Evolutionary conservation across 192 early-diverging fungal genomes (phyloP).

Genomic region (Linnemannia elongata): DNA sequence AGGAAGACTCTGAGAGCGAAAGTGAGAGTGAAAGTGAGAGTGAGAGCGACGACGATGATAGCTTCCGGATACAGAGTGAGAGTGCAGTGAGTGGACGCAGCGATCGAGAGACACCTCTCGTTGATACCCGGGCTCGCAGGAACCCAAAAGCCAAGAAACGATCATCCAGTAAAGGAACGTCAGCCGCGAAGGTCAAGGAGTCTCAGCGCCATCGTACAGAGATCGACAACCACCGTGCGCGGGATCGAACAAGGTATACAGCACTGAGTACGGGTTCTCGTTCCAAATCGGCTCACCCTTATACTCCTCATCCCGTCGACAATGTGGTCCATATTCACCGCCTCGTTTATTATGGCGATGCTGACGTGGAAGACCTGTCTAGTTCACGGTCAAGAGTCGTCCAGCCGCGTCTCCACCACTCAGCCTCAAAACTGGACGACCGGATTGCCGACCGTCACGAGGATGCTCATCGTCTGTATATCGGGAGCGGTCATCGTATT

Average conservation of each 20-base stretch:
- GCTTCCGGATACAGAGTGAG: not conserved
- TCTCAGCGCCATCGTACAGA: not conserved
- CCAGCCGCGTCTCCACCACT: not conserved
- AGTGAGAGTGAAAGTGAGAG: slow-evolving; percentile 17
- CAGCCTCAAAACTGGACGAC: not conserved
- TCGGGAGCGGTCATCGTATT: not conserved
- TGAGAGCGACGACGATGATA: slow-evolving; percentile 17
- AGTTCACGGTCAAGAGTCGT: not conserved
- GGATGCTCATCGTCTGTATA: slow-evolving; percentile 11
- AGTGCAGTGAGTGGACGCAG: not conserved
- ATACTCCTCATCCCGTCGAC: slow-evolving; percentile 6
- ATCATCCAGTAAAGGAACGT: not conserved
- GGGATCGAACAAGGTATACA: not conserved
- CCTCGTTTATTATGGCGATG: slow-evolving; percentile 33
- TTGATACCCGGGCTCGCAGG: not conserved
- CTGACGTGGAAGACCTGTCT: not conserved
- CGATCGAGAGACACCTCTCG: not conserved
- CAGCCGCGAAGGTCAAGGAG: not conserved
- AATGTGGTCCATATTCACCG: slow-evolving; percentile 49
- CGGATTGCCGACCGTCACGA: not conserved
- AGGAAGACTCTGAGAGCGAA: slow-evolving; percentile 16
- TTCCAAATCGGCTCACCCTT: slow-evolving; percentile 17
- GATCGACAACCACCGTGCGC: not conserved
- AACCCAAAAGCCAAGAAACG: not conserved
- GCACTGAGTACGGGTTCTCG: not conserved